Conservation (phyloP, 1,139 yeast species). For the Lodderomyces metapsilosis region DNA sequence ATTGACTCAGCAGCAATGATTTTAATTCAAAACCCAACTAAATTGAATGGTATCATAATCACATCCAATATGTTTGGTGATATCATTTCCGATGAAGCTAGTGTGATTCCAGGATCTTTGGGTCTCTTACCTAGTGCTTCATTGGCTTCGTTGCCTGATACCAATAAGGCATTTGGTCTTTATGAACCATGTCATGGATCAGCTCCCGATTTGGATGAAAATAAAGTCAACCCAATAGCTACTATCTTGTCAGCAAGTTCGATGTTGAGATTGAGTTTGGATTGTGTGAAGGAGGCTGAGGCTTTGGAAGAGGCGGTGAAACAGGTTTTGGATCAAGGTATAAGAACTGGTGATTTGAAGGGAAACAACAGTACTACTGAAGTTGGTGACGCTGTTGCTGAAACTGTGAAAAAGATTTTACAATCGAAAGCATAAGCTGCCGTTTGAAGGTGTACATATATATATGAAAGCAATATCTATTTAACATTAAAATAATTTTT, state of each 20-base stretch:
- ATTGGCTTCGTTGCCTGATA: conserved; percentile 90
- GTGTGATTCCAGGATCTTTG: conserved; percentile 95
- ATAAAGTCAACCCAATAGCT: conserved; percentile 93
- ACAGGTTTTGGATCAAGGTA: conserved; percentile 73
- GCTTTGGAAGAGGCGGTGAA: conserved; percentile 89
- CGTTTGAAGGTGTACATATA: too few relatives aligned
- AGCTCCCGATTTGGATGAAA: conserved; percentile 87
- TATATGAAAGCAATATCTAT: too few relatives aligned
- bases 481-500: too few relatives aligned
- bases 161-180: conserved; percentile 89
- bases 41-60: conserved; percentile 85
- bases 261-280: conserved; percentile 91
- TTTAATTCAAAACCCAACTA: conserved; percentile 83
- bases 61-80: conserved; percentile 98
- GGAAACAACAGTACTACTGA: conserved; percentile 79
- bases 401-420: conserved; percentile 63
- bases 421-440: conserved; percentile 14
- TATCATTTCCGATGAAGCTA: conserved; percentile 95
- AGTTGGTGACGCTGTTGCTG: conserved; percentile 91
- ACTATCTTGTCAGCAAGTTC: conserved; percentile 93
- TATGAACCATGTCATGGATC: conserved; percentile 99
- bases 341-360: conserved; percentile 88
- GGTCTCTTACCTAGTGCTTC: conserved; percentile 97
- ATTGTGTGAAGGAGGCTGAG: conserved; percentile 78
- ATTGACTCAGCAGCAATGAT: conserved; percentile 99